These are phyloP conservation scores for Acanthamoeba culbertsoni DNA, from an alignment of 208 protist species.

Conservation along the genomic window DNA sequence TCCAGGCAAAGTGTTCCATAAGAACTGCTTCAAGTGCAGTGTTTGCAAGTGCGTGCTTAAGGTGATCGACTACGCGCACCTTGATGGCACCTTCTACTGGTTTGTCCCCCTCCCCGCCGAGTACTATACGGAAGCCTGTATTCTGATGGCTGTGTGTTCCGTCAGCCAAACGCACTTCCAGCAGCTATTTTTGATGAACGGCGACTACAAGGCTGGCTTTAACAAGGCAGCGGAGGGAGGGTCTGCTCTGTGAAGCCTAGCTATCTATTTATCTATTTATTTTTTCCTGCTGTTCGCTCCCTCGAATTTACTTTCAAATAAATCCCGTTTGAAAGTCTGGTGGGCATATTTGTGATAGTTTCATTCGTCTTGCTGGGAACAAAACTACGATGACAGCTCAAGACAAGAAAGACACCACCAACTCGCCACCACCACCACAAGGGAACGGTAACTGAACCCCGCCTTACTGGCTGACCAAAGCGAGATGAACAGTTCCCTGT, in stretches of 20 bases:
- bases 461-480: too few relatives aligned
- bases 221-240: conserved; percentile 26
- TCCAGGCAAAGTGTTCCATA: conserved; percentile 60
- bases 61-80: conserved; percentile 58
- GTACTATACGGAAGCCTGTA: background rate
- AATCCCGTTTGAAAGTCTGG: too few relatives aligned
- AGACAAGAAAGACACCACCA: too few relatives aligned
- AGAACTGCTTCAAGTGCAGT: conserved; percentile 58
- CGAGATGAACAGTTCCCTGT: too few relatives aligned
- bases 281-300: too few relatives aligned
- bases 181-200: conserved; percentile 57
- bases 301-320: too few relatives aligned
- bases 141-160: background rate
- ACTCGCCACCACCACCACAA: too few relatives aligned
- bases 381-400: too few relatives aligned
- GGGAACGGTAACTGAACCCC: too few relatives aligned
- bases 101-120: background rate
- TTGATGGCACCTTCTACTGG: conserved; percentile 62
- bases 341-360: too few relatives aligned
- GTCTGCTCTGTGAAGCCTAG: background rate
- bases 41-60: conserved; percentile 59
- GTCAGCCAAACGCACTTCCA: conserved; percentile 59
- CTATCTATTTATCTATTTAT: background rate
- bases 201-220: conserved; percentile 58
- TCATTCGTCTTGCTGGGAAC: too few relatives aligned